phyloP scores from a whole-genome alignment of 2,329 filamentous ascomycete genomes.

The Mycosphaerelloides madeirae region DNA sequence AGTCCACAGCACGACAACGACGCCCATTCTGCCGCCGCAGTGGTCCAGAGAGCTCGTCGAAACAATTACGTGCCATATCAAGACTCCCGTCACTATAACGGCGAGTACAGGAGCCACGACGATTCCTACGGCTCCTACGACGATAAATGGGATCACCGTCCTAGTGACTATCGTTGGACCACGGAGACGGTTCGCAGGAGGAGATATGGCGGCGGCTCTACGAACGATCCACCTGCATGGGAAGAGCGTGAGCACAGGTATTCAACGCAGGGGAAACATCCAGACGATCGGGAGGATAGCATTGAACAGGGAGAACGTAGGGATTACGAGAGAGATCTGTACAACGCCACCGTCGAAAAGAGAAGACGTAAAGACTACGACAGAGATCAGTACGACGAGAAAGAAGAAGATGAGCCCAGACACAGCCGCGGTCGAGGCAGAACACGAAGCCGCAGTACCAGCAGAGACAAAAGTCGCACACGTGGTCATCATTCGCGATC shows the following conservation, averaged over 20 bases:
- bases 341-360: not conserved
- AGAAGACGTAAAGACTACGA: not conserved
- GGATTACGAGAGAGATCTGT: not conserved
- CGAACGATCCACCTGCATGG: not conserved
- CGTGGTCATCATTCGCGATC: not conserved
- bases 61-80: conserved; percentile 9
- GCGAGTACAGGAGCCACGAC: conserved; percentile 2
- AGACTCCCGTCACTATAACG: conserved; percentile 10
- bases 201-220: not conserved
- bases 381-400: not conserved
- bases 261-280: not conserved
- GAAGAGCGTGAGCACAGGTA: not conserved
- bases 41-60: not conserved
- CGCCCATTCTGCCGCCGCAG: not conserved
- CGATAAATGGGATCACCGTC: not conserved
- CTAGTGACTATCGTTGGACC: not conserved
- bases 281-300: not conserved
- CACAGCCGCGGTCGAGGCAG: not conserved
- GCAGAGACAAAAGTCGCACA: not conserved
- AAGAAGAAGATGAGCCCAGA: not conserved
- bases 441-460: not conserved
- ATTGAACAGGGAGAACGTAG: not conserved
- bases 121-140: not conserved
- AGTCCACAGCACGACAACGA: not conserved
- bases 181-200: not conserved